Percentiles rank a stretch among this genome's conserved stretches.
phyloP scores from a whole-genome alignment of 441 rosid species.

The Arabidopsis lyrata region DNA sequence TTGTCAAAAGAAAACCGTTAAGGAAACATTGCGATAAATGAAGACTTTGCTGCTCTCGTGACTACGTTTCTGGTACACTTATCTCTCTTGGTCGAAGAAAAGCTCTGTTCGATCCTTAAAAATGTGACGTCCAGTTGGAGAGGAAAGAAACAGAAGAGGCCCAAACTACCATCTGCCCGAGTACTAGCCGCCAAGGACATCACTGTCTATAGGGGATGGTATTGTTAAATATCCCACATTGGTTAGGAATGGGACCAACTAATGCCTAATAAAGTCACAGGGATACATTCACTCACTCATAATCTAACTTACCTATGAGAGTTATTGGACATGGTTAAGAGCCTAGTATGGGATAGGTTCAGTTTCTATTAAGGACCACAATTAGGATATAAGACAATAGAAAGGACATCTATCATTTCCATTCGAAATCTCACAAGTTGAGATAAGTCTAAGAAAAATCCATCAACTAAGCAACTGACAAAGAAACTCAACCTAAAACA shows the following conservation, averaged over 20 bases:
- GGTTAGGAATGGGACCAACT: background rate
- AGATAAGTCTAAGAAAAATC: background rate
- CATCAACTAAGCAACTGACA: background rate
- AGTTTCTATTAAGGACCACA: background rate
- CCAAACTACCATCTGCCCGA: background rate
- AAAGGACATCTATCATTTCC: too few relatives aligned
- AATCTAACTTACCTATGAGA: conserved; percentile 5
- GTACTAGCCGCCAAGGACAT: background rate
- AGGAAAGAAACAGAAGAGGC: background rate
- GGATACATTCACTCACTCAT: background rate
- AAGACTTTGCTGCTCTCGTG: background rate
- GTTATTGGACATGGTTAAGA: background rate
- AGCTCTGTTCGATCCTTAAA: background rate
- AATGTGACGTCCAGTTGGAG: background rate
- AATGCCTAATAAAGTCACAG: background rate
- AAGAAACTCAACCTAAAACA: background rate
- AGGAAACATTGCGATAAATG: background rate
- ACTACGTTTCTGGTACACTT: background rate
- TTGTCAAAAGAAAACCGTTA: background rate
- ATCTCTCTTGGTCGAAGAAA: background rate
- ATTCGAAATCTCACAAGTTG: background rate
- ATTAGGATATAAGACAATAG: background rate
- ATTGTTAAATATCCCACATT: background rate
- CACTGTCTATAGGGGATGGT: background rate
- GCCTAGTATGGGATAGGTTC: background rate